Base-by-base conservation (phyloP, 2,329 filamentous ascomycete genomes). In the Lithohypha guttulata region DNA sequence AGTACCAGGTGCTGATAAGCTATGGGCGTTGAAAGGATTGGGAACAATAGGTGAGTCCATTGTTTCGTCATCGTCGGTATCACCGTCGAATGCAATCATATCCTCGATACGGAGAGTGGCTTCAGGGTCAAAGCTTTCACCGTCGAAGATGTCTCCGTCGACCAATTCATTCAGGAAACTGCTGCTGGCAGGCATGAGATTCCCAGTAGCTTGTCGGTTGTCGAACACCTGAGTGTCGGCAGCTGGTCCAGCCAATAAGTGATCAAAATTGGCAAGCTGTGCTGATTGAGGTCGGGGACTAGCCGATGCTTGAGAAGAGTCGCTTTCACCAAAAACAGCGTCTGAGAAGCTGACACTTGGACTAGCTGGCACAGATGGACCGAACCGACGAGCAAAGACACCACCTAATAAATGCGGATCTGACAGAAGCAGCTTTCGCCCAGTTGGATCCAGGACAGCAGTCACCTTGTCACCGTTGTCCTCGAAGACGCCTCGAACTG, bases 31-130 rank as follows among this genome's bases (percentile, higher is more conserved):
- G 46, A 32, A 31, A n/a, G n/a, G n/a, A 34, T 39, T 37, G n/a
- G 15, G 45, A 22, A 14, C 35, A 36, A 23, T 52, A 39, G 33
- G 53, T 48, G 43, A 51, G 30, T 68, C 58, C 3, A 63, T 64
- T 8, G 62, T 52, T 11, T 59, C 53, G 1, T 55, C 63, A 7
- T 63, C 63, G 34, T 63, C 63, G 3, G 69, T 69, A 14, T 65
- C 66, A 14, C 73, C 70, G 13, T 75, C 71, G 56, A 81, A 80
- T 36, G 77, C 71, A 49, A 87, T 75, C 45, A 89, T 82, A 54
- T 87, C 81, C 36, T 81, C 75, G 8, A 86, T 68, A 45, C 79
- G 73, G 41, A 65, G 59, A 11, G 81, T 62, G 39, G 68, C 68
- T 51, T 74, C 68, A 48, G 25, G 25, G 11, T n/a, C 20, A 15